Evolutionary conservation across 2,329 filamentous ascomycete genomes (phyloP), one percentile per base, ranked within the genome.

Genomic region (Chrysoporthe austroafricana): DNA sequence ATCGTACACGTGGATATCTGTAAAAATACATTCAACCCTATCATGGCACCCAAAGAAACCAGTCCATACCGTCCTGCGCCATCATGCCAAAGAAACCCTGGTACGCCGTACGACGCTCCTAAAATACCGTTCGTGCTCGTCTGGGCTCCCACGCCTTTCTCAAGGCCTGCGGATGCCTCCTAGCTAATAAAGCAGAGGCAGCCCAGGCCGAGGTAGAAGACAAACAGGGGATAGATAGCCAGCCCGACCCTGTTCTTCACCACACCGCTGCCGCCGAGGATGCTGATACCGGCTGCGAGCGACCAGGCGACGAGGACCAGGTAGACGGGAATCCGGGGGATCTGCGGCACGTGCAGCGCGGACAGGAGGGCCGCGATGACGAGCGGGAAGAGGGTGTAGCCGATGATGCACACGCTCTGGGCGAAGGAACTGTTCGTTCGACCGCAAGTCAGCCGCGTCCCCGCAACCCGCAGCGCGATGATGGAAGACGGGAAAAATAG

Each of bases 101-200:
- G 56, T 56, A n/a, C 68, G 39, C 59, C 42, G 18, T 60, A 34
- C 44, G 52, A 65, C 63, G 59, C 59, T 59, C 36, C 61, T 43
- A 26, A 36, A 39, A 44, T 54, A 48, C 57, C 36, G 7, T 26
- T 9, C 44, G 36, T 32, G 46, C 26, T 52, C 21, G 16, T n/a
- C 21, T n/a, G 9, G 59, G 13, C 52, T 18, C 56, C 21, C 7
- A 7, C 3, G 48, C 13, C 9, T 13, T 26, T 18, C 48, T n/a
- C 32, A 21, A 13, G 34, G 11, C 26, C n/a, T 8, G 14, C 6
- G 50, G 3, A 50, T 43, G 46, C 50, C 46, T n/a, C 26, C 73
- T 77, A 97, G 82, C 94, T 97, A 78, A 99, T 97, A 79, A 98
- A 97, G 85, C 96, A 99, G 69, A 99, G 86, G 78, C 94, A 97